Conservation (phyloP, 1,284 basidiomycete genomes). For the Rhizoctonia solani region DNA sequence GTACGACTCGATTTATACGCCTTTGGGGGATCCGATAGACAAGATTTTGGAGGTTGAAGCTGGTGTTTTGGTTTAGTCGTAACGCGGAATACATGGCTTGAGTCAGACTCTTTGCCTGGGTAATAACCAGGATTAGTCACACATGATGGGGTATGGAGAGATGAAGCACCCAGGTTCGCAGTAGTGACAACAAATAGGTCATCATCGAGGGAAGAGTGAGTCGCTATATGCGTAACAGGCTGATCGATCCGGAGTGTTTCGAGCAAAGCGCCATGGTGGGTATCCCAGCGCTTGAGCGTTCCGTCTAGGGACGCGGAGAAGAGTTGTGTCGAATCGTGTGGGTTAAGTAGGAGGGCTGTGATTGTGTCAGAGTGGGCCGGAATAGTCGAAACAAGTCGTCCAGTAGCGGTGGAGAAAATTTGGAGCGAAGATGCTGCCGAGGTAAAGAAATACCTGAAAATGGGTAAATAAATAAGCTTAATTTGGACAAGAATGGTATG, state of each 20-base stretch:
- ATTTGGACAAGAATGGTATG: constrained; percentile 37
- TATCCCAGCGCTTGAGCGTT: constrained; percentile 89
- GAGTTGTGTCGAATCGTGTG: constrained; percentile 87
- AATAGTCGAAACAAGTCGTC: constrained; percentile 81
- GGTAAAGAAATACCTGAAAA: constrained; percentile 81
- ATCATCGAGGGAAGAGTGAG: constrained; percentile 67
- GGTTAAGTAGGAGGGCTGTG: constrained; percentile 78
- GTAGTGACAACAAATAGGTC: constrained; percentile 66
- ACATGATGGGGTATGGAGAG: constrained; percentile 36
- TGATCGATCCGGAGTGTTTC: constrained; percentile 71
- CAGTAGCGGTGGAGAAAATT: constrained; percentile 76
- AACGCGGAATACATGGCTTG: constrained; percentile 54
- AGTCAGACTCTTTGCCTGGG: constrained; percentile 51
- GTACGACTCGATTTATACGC: constrained; percentile 58
- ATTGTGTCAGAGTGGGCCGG: constrained; percentile 60
- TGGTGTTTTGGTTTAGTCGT: constrained; percentile 42
- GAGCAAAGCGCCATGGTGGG: constrained; percentile 81
- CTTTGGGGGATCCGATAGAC: constrained; percentile 48
- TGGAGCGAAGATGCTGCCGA: constrained; percentile 76
- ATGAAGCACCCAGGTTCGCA: constrained; percentile 45
- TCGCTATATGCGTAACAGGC: constrained; percentile 73
- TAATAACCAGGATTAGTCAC: constrained; percentile 7
- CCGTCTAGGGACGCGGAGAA: constrained; percentile 87
- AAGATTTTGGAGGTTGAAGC: constrained; percentile 60
- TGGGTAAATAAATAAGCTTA: constrained; percentile 36